Base-by-base conservation (phyloP, 83 land plant genomes). In the Larix sibirica region DNA sequence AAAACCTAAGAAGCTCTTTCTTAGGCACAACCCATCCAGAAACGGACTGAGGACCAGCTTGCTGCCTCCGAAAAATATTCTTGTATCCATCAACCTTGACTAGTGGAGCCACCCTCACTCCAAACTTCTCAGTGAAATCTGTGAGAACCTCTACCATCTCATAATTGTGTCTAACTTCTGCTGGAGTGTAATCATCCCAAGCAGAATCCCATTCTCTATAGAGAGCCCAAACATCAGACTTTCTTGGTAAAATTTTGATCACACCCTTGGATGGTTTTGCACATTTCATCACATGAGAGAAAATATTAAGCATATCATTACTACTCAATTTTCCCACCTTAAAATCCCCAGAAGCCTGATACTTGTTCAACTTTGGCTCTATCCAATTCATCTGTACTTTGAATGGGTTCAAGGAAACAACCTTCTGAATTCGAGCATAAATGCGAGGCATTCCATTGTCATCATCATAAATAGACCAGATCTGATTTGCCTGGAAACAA, bases 401-500 rank as follows among this genome's bases (percentile, higher is more conserved):
- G 56, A 91, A 93, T 50, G 96, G 95, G 20, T 82, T 61, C 83
- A 83, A 38, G 80, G 94, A 92, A 14, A 90, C 78, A 10, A 95
- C 90, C 73, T 80, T 84, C 20, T 86, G 90, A 59, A 95, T 89
- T 66, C 90, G 58, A 79, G 89, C 90, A 84, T 95, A 95, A 69
- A 86, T 86, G 8, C 98, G 94, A 54, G 98, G 98, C 98, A 95
- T 93, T 3, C 98, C 98, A 86, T 93, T 94, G 71, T 93, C 94
- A 85, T 90, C 93, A 84, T 95, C 98, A 84, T 95, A 95, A 12
- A 85, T 33, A 20, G 98, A 96, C 98, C 98, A 93, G 24, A 95
- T 83, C 81, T 95, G 96, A 50, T 90, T 89, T 13, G 94, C 79
- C 84, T 86, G 73, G 80, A 95, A 90, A 83, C 88, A 85, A 60